phyloP scores from a whole-genome alignment of 352 stramenopile species.

The Hyaloperonospora brassicae region DNA sequence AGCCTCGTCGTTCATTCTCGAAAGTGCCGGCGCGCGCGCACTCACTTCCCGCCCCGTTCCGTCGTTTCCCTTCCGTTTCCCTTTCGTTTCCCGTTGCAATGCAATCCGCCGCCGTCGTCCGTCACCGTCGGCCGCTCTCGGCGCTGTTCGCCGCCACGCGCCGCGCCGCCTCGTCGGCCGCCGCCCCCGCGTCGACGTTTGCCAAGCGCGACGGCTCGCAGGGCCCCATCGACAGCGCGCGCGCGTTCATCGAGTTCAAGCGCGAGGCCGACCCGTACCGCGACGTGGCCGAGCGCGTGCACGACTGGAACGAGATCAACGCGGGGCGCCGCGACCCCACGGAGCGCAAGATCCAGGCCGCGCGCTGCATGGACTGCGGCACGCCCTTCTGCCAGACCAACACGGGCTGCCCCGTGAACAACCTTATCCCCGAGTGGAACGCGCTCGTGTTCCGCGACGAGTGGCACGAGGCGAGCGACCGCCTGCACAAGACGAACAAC shows the following conservation, averaged over 20 bases:
- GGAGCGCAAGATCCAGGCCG: conserved; percentile 90
- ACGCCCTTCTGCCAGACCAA: conserved; percentile 98
- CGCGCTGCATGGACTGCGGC: conserved; percentile 98
- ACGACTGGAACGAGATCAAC: conserved; percentile 98
- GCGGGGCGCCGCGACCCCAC: conserved; percentile 76
- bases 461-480: conserved; percentile 93
- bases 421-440: conserved; percentile 98
- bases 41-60: neutral
- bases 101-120: conserved; percentile 21
- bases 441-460: conserved; percentile 95
- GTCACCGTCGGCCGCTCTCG: conserved; percentile 2
- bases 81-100: neutral
- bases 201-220: conserved; percentile 62
- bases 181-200: conserved; percentile 23
- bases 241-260: conserved; percentile 79
- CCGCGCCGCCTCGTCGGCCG: conserved; percentile 18
- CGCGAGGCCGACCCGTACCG: conserved; percentile 90
- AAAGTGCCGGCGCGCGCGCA: too few species aligned
- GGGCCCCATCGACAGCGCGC: conserved; percentile 59
- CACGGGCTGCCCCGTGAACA: conserved; percentile 96
- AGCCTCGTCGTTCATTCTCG: too few species aligned
- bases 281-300: conserved; percentile 85
- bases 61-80: neutral
- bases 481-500: conserved; percentile 98
- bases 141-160: conserved; percentile 6